Evolutionary conservation across 768 basidiomycete genomes (phyloP), one percentile per base, ranked within the genome.

Genomic region (Rhizopogon vulgaris): DNA sequence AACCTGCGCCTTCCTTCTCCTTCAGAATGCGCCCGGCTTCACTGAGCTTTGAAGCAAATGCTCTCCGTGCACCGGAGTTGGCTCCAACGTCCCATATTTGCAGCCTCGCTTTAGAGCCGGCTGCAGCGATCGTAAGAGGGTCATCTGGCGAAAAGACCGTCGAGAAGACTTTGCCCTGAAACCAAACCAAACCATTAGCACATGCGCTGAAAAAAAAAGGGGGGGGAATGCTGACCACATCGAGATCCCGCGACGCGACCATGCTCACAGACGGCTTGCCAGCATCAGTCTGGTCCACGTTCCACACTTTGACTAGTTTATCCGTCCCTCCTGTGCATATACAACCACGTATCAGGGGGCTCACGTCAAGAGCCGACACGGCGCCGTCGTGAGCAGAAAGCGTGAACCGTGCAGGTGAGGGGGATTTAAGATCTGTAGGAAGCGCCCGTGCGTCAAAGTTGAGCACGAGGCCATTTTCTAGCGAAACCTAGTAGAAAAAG

Each of bases 241-340:
- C 94, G 18, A 99, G 77, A 69, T 99, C 94, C 52, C 94, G 71
- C 9, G 89, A 88, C 3, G 84, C 85, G 15, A 93, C 91, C 56
- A 95, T 74, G 65, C 84, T 89, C 63, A 95, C 89, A 50, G 80
- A 80, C 34, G 81, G 75, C 71, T 87, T 88, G 27, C 78, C 83
- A 6, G 72, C 74, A 15, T 69, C 69, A 15, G 76, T 75, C 41
- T 82, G 83, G 54, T 88, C 86, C 42, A 95, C 74, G 63, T 97
- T 97, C 96, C 96, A 99, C 4, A 98, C 76, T 69, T 98, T 97
- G 65, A 96, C 90, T 32, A 91, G 73, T 65, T 94, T 96, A 75
- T 98, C 96, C 17, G 87, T 85, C 2, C 96, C 96, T 17, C 95
- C 96, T 0, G 96, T 98, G 15, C 80, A 91, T 58, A 99, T 74